A percentile compares a stretch with the other conserved stretches of the same genome.
Conservation (phyloP, 1,139 yeast genomes). For the Hanseniaspora uvarum region DNA sequence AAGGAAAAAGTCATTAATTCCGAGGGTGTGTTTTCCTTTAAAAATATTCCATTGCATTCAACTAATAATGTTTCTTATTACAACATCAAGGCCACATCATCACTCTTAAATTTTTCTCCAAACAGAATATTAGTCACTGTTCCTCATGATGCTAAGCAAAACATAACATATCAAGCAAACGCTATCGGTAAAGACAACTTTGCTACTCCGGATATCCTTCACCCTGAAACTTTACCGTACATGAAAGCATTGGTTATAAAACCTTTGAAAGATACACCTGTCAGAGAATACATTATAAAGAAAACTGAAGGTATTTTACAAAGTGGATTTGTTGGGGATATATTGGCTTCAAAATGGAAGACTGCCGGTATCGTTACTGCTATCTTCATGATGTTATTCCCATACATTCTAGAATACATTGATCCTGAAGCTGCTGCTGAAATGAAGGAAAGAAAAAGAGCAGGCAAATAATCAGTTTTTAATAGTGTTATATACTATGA, state of each 20-base stretch:
- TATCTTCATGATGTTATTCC: constrained; percentile 27
- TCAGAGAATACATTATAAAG: constrained; percentile 29
- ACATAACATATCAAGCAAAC: constrained; percentile 26
- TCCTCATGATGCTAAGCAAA: constrained; percentile 22
- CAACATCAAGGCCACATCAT: constrained; percentile 26
- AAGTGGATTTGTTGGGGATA: constrained; percentile 32
- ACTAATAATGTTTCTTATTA: constrained; percentile 27
- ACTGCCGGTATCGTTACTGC: constrained; percentile 27
- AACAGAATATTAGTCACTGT: constrained; percentile 28
- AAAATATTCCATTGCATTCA: constrained; percentile 25
- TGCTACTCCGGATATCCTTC: constrained; percentile 28
- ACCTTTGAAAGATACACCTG: constrained; percentile 27
- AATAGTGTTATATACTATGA: neutral
- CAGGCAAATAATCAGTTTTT: constrained; percentile 16
- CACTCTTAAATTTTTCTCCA: constrained; percentile 30
- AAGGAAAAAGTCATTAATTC: constrained; percentile 17
- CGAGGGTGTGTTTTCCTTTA: constrained; percentile 27
- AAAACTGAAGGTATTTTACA: constrained; percentile 30
- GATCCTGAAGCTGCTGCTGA: constrained; percentile 35
- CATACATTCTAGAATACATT: constrained; percentile 32
- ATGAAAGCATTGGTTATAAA: constrained; percentile 26
- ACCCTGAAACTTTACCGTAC: constrained; percentile 27
- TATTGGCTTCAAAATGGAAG: constrained; percentile 33
- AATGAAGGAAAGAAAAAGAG: constrained; percentile 29
- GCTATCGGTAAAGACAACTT: constrained; percentile 31